Percentiles rank a stretch among this genome's conserved stretches.
These are phyloP conservation scores for Durusdinium trenchii DNA, from an alignment of 73 alveolate species.

Conservation along the genomic window DNA sequence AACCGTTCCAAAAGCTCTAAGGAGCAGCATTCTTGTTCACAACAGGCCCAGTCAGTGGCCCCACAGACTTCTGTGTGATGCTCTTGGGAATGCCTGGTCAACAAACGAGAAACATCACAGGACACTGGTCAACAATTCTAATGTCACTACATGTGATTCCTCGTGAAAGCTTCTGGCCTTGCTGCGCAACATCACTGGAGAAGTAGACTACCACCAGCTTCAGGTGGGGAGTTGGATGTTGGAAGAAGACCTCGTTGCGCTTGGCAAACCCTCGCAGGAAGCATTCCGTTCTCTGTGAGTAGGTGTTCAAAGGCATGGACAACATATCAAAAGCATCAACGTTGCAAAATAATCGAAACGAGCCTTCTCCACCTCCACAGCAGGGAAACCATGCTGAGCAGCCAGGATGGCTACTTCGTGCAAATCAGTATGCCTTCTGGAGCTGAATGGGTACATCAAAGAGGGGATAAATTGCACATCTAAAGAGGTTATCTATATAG, in stretches of 20 bases:
- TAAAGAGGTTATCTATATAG: too few relatives aligned
- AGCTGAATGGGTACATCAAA: too few relatives aligned
- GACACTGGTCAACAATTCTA: too few relatives aligned
- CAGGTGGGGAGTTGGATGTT: slow-evolving; percentile 86
- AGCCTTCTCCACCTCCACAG: slow-evolving; percentile 92
- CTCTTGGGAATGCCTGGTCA: slow-evolving; percentile 43
- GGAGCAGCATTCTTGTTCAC: neutral
- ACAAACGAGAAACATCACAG: too few relatives aligned
- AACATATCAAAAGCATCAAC: neutral
- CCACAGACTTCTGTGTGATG: slow-evolving; percentile 45
- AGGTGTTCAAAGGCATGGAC: neutral
- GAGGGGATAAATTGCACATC: too few relatives aligned
- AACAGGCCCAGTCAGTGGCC: neutral
- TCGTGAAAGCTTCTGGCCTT: neutral
- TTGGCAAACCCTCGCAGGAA: neutral
- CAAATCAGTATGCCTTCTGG: slow-evolving; percentile 70
- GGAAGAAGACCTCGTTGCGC: slow-evolving; percentile 28
- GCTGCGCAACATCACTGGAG: slow-evolving; percentile 21
- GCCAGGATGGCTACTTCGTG: slow-evolving; percentile 87
- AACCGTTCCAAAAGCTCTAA: neutral
- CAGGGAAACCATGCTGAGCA: slow-evolving; percentile 14
- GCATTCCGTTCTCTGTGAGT: neutral
- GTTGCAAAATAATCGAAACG: neutral
- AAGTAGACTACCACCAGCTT: slow-evolving; percentile 73
- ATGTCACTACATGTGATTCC: neutral